Percentiles rank a stretch among this genome's conserved stretches.
phyloP scores from a whole-genome alignment of 176 grass and related monocot genomes.

The Avena sativa region DNA sequence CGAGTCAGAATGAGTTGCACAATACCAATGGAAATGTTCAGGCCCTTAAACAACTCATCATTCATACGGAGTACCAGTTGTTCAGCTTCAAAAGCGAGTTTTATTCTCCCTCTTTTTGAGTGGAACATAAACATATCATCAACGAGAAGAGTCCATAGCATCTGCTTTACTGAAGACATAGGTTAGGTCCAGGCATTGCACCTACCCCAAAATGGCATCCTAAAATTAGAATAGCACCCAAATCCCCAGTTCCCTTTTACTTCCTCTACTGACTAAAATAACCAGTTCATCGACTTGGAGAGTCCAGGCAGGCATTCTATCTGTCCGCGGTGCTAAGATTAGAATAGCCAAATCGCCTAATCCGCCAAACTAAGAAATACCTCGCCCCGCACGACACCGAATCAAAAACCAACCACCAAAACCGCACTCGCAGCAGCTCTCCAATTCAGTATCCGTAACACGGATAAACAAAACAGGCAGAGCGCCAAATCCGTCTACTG shows the following conservation, averaged over 20 bases:
- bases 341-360: not conserved
- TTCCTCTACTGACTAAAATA: not conserved
- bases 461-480: not conserved
- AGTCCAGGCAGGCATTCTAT: not conserved
- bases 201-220: not conserved
- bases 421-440: not conserved
- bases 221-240: not conserved
- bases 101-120: not conserved
- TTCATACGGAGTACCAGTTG: not conserved
- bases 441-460: not conserved
- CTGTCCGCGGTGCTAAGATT: not conserved
- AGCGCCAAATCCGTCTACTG: not conserved
- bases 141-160: not conserved
- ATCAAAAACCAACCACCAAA: constrained; percentile 1
- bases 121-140: not conserved
- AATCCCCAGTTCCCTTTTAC: not conserved
- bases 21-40: not conserved
- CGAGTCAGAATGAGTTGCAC: not conserved
- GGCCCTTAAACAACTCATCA: not conserved
- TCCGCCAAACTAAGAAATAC: not conserved
- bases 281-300: constrained; percentile 2
- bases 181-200: not conserved
- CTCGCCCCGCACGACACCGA: not conserved
- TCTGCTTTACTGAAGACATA: not conserved
- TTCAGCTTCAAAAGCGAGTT: constrained; percentile 1